Evolutionary conservation across 164 flowering plant species (phyloP).

Genomic region (Vitis vinifera): DNA sequence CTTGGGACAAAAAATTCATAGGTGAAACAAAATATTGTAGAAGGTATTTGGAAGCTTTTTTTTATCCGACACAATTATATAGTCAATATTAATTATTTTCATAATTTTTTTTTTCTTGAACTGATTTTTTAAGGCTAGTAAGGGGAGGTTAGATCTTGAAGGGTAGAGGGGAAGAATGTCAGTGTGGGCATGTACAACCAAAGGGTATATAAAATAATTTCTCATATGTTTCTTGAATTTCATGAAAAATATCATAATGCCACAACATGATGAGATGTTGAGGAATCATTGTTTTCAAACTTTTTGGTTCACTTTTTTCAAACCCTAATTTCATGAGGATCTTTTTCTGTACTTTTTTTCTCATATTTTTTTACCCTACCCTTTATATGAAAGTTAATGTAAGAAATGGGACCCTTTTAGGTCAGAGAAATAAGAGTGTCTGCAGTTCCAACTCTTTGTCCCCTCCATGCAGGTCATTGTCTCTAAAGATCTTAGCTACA

Average conservation of each 20-base stretch:
- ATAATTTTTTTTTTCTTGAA: too few species aligned
- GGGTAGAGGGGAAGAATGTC: constrained; percentile 17
- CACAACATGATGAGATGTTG: constrained; percentile 21
- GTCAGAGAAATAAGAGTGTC: constrained; percentile 5
- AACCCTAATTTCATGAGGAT: constrained; percentile 6
- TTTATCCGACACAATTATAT: too few species aligned
- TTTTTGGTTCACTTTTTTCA: constrained; percentile 15
- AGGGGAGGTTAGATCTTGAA: neutral
- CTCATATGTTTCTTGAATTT: neutral
- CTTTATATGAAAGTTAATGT: constrained; percentile 3
- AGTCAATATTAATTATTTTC: too few species aligned
- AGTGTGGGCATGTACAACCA: constrained; percentile 1
- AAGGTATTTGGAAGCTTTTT: too few species aligned
- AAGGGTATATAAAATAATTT: neutral
- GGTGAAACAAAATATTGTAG: too few species aligned
- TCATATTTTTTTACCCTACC: neutral
- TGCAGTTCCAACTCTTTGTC: constrained; percentile 11
- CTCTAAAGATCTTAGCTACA: too few species aligned
- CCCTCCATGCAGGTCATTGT: constrained; percentile 2
- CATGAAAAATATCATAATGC: constrained; percentile 20
- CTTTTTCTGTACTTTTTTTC: constrained; percentile 5
- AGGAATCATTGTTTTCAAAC: constrained; percentile 20
- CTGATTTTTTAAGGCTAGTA: too few species aligned
- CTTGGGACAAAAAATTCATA: too few species aligned
- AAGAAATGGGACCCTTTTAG: constrained; percentile 6